phyloP scores from a whole-genome alignment of 192 early-diverging fungal genomes.

The Backusella circina region DNA sequence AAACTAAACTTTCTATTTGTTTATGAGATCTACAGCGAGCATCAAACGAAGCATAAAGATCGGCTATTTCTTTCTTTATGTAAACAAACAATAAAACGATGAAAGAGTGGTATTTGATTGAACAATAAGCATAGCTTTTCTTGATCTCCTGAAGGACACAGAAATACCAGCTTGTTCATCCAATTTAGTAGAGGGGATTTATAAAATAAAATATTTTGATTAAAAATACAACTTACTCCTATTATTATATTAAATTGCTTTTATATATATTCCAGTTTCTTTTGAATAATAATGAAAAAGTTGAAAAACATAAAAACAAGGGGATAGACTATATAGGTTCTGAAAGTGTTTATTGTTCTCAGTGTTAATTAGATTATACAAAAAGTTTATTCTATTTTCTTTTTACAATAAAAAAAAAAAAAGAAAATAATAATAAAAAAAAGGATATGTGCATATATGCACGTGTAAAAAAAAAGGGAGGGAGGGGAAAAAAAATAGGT shows the following conservation, averaged over 20 bases:
- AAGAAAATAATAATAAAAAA: too few relatives aligned
- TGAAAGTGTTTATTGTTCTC: too few relatives aligned
- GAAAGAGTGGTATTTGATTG: background rate
- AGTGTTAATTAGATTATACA: too few relatives aligned
- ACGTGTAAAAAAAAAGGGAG: background rate
- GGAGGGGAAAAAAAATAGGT: background rate
- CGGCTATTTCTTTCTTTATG: background rate
- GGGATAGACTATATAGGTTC: too few relatives aligned
- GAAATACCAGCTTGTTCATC: background rate
- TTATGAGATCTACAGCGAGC: too few relatives aligned
- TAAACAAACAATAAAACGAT: background rate
- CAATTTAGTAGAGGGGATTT: background rate
- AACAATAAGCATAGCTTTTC: background rate
- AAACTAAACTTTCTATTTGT: background rate
- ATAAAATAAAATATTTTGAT: background rate
- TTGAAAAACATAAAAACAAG: background rate
- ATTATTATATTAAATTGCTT: background rate
- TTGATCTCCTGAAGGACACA: background rate
- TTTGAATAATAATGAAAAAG: background rate
- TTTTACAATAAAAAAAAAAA: too few relatives aligned
- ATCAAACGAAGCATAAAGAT: background rate
- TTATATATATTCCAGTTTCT: background rate
- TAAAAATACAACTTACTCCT: background rate
- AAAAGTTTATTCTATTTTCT: too few relatives aligned
- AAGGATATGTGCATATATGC: background rate